Percentiles rank a stretch among this genome's conserved stretches.
phyloP scores from a whole-genome alignment of 768 basidiomycete genomes.

The Pisolithus sp. region DNA sequence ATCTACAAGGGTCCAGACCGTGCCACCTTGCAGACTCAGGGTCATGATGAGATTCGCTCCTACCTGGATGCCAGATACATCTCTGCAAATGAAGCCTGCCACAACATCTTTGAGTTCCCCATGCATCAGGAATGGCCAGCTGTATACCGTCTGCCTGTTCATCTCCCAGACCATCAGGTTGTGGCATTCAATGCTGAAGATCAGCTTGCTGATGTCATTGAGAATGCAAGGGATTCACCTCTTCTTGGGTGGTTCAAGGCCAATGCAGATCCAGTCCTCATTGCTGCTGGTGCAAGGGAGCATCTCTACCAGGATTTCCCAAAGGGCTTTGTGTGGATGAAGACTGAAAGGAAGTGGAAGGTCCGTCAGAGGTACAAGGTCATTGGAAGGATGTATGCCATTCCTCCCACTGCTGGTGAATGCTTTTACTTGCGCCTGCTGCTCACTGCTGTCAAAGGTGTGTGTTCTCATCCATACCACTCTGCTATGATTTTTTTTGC shows the following conservation, averaged over 20 bases:
- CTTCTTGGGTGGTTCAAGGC: constrained; percentile 30
- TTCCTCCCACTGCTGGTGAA: constrained; percentile 26
- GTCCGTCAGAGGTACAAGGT: constrained; percentile 12
- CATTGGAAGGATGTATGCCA: constrained; percentile 28
- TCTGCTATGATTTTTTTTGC: neutral
- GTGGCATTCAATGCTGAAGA: constrained; percentile 32
- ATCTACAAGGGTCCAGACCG: constrained; percentile 43
- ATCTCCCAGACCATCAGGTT: constrained; percentile 32
- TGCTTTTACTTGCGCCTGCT: constrained; percentile 35
- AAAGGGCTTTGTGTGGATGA: constrained; percentile 20
- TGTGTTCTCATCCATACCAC: neutral
- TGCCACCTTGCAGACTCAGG: constrained; percentile 27
- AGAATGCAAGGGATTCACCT: constrained; percentile 12
- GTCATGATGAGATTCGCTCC: constrained; percentile 28
- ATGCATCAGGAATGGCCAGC: constrained; percentile 31
- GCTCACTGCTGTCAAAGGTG: constrained; percentile 33
- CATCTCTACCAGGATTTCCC: constrained; percentile 32
- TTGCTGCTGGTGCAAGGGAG: constrained; percentile 6
- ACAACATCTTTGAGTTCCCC: constrained; percentile 28
- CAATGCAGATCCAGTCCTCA: constrained; percentile 13
- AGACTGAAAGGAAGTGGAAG: constrained; percentile 17
- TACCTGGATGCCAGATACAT: constrained; percentile 37
- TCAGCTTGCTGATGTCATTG: constrained; percentile 19
- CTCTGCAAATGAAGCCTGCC: constrained; percentile 29
- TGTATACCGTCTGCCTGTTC: constrained; percentile 37